These are phyloP conservation scores for Poa pratensis DNA, from an alignment of 176 grass and related monocot genomes.

Conservation along the genomic window DNA sequence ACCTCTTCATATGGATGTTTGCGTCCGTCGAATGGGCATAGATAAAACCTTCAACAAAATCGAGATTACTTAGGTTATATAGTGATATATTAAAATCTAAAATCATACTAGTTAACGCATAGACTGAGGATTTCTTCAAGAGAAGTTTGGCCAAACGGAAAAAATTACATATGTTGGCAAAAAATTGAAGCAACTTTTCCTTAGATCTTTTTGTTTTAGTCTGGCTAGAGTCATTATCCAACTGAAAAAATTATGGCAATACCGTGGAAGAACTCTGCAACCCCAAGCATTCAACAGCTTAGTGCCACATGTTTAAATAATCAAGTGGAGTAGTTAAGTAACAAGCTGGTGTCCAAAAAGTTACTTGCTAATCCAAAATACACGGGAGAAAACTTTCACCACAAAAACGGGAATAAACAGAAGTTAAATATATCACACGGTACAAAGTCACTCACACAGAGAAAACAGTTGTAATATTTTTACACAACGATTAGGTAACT, in stretches of 20 bases:
- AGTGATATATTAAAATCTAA: neutral
- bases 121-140: neutral
- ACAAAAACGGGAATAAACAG: neutral
- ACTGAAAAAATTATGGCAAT: neutral
- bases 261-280: neutral
- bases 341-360: neutral
- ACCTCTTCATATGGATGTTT: neutral
- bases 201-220: neutral
- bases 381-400: neutral
- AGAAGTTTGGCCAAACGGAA: neutral
- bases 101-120: neutral
- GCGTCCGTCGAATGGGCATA: neutral
- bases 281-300: neutral
- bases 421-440: neutral
- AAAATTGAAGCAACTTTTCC: neutral
- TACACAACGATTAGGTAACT: neutral
- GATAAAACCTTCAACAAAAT: neutral
- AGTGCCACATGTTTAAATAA: neutral
- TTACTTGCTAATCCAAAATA: neutral
- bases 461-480: neutral
- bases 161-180: neutral
- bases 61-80: neutral
- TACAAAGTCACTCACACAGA: neutral
- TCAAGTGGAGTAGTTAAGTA: neutral
- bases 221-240: neutral